phyloP scores from a whole-genome alignment of 2,329 filamentous ascomycete genomes.

The Aspergillus sp. region DNA sequence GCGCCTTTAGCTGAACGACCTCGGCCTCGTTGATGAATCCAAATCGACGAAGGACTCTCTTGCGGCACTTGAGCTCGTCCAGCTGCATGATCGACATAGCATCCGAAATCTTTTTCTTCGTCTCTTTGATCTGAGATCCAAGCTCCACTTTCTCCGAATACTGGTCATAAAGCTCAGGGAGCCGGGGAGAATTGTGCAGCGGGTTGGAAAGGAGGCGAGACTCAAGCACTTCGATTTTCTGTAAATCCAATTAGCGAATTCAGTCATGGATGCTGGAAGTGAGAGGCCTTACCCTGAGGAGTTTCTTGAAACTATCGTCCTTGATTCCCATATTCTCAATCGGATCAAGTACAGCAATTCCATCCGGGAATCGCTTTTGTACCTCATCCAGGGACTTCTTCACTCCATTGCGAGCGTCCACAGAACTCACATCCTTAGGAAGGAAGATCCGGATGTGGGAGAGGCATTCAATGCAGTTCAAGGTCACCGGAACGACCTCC shows the following conservation, averaged over 20 bases:
- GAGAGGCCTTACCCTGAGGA: conserved; percentile 61
- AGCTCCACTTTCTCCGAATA: conserved; percentile 79
- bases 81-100: conserved; percentile 88
- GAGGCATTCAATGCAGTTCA: conserved; percentile 82
- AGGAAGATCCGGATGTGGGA: conserved; percentile 81
- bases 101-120: conserved; percentile 81
- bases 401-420: conserved; percentile 67
- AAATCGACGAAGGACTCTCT: conserved; percentile 88
- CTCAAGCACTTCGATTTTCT: conserved; percentile 97
- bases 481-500: conserved; percentile 80
- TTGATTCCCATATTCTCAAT: conserved; percentile 95
- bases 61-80: conserved; percentile 93
- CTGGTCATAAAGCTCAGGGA: conserved; percentile 81
- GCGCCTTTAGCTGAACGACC: conserved; percentile 93
- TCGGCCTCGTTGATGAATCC: conserved; percentile 95
- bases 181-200: conserved; percentile 81
- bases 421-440: conserved; percentile 69
- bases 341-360: conserved; percentile 82
- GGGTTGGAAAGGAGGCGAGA: conserved; percentile 85
- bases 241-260: conserved; percentile 24
- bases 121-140: conserved; percentile 75
- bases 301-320: conserved; percentile 89
- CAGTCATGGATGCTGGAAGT: background rate
- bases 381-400: conserved; percentile 73
- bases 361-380: conserved; percentile 85